A percentile compares a stretch with the other conserved stretches of the same genome.
These are phyloP conservation scores for Apophysomyces elegans DNA, from an alignment of 371 early-diverging fungal species.

Conservation along the genomic window DNA sequence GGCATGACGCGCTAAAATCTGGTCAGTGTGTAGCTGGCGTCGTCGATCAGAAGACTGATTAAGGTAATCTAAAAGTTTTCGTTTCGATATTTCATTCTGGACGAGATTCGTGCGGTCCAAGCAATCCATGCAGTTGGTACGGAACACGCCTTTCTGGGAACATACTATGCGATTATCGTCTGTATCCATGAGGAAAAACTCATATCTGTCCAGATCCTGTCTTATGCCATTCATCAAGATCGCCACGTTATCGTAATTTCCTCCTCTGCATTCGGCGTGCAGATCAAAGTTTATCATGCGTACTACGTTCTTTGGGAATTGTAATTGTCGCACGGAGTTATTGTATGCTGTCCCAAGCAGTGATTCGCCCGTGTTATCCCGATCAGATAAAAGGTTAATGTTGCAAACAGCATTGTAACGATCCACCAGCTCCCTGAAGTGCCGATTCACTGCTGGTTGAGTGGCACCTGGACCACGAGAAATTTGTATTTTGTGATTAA, in stretches of 20 bases:
- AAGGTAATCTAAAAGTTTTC: constrained; percentile 43
- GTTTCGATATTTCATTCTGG: constrained; percentile 63
- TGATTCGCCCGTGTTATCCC: constrained; percentile 70
- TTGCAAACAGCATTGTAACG: constrained; percentile 80
- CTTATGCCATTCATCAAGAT: constrained; percentile 56
- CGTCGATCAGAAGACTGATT: constrained; percentile 10
- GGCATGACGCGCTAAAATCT: constrained; percentile 51
- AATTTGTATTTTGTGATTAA: constrained; percentile 81
- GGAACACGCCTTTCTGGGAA: constrained; percentile 80
- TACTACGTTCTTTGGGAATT: constrained; percentile 27
- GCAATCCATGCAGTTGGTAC: constrained; percentile 99
- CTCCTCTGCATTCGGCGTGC: constrained; percentile 79
- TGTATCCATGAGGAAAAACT: constrained; percentile 71
- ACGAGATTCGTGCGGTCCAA: constrained; percentile 88
- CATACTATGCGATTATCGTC: constrained; percentile 58
- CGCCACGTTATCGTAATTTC: constrained; percentile 77
- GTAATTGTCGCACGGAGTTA: constrained; percentile 54
- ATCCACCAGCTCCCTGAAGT: constrained; percentile 77
- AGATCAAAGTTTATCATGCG: constrained; percentile 83
- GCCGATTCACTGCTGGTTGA: constrained; percentile 78
- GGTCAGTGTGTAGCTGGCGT: constrained; percentile 10
- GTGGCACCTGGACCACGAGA: constrained; percentile 71
- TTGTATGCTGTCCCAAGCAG: constrained; percentile 73
- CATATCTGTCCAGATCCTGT: constrained; percentile 53
- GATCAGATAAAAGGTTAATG: constrained; percentile 82